Base-by-base conservation (phyloP, 225 moss, liverwort and hornwort species). In the Straminergon stramineum region DNA sequence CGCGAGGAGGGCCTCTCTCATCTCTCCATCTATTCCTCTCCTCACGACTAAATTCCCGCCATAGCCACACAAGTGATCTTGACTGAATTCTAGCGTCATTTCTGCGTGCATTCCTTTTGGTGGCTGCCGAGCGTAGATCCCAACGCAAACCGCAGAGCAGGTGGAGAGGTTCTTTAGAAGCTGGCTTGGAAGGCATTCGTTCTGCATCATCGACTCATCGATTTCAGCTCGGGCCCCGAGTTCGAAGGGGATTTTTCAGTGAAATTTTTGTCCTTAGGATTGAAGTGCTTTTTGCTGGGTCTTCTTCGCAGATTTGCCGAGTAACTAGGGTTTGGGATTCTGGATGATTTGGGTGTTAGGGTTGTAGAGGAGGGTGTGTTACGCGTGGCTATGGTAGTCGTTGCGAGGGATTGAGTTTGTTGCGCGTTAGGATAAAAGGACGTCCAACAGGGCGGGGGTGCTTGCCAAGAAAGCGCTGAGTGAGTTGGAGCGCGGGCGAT, bases 401-500 rank as follows among this genome's bases (percentile, higher is more conserved):
- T 76, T 24, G 90, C 23, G 69, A 87, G 90, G 63, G 92, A 69
- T 53, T 88, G 85, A 92, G 71, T 78, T 69, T 77, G 60, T 77
- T 82, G 86, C 15, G 67, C 6, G 73, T 62, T 82, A 87, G 90
- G 87, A 67, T 66, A 63, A 31, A 57, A 61, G 86, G 28, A 62
- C 62, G 58, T 41, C 7, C 26, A 73, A 21, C n/a, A 66, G 51
- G 56, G 43, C 13, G 32, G 68, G 77, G 83, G 87, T 91, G 89
- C 76, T 89, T 91, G 91, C 91, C 89, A 91, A 89, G 89, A 91
- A 89, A 84, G 83, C 63, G 86, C 55, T 57, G 76, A 52, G 89
- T 89, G 86, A 81, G 89, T 89, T 89, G 85, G 85, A 79, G 74
- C 48, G 83, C 64, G 88, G 88, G 89, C 84, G 70, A 97, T 97